Conservation (phyloP, 208 protist species). For the Leishmania aethiopica region DNA sequence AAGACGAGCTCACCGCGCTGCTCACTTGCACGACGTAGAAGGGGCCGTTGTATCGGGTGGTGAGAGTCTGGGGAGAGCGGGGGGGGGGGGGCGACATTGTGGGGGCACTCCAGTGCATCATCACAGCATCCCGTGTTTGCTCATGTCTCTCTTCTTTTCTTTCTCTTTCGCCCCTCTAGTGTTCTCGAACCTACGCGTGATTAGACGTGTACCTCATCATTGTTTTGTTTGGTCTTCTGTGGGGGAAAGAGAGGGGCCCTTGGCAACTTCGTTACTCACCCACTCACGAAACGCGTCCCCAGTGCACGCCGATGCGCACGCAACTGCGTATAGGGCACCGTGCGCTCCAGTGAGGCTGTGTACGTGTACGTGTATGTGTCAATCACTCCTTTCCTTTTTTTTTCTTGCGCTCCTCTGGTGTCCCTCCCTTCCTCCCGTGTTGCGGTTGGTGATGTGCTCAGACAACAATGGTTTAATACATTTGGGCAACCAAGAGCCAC, state of each 20-base stretch:
- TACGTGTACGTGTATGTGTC: background rate
- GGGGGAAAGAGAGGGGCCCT: background rate
- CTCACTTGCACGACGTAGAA: background rate
- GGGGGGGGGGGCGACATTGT: background rate
- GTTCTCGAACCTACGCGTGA: background rate
- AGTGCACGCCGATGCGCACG: no score
- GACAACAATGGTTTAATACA: background rate
- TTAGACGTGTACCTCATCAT: background rate
- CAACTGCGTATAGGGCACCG: background rate
- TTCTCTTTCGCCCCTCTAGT: background rate
- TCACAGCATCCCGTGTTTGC: background rate
- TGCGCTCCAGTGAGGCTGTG: background rate
- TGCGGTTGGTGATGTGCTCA: background rate
- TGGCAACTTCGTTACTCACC: background rate
- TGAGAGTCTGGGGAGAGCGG: background rate
- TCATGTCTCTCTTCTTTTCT: background rate
- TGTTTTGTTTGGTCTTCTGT: background rate
- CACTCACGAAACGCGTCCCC: background rate
- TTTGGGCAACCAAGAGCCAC: no score
- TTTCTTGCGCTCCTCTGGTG: background rate
- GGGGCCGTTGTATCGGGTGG: background rate
- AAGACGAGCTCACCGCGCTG: background rate
- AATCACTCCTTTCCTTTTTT: background rate
- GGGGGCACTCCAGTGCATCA: no score
- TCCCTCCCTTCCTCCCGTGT: background rate